Conservation (phyloP, 2,329 filamentous ascomycete species). For the Pseudogymnoascus sp. region DNA sequence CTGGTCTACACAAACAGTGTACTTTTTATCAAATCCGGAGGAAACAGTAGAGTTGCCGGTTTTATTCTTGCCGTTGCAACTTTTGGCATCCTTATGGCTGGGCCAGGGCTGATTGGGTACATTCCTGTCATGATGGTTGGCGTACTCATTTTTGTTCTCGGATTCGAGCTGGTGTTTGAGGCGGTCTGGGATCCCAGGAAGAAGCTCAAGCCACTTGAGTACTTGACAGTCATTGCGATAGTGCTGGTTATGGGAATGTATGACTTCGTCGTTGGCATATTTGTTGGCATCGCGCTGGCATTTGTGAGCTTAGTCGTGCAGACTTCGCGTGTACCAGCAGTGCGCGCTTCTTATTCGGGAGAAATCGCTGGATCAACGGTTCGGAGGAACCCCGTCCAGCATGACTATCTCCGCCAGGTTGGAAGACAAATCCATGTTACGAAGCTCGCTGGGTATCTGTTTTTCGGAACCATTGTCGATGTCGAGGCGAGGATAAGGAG, state of each 20-base stretch:
- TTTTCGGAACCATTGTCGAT: slow-evolving; percentile 94
- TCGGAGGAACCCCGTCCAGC: slow-evolving; percentile 79
- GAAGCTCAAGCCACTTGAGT: slow-evolving; percentile 80
- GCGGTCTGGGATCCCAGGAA: slow-evolving; percentile 83
- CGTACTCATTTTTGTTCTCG: slow-evolving; percentile 87
- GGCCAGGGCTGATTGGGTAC: slow-evolving; percentile 81
- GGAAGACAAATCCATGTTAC: slow-evolving; percentile 84
- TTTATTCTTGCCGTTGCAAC: slow-evolving; percentile 76
- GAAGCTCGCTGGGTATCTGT: slow-evolving; percentile 90
- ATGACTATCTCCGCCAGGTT: slow-evolving; percentile 76
- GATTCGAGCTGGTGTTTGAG: slow-evolving; percentile 84
- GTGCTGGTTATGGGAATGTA: slow-evolving; percentile 94
- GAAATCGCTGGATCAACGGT: slow-evolving; percentile 88
- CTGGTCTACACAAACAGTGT: slow-evolving; percentile 95
- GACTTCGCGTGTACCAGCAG: slow-evolving; percentile 80
- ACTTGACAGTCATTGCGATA: slow-evolving; percentile 80
- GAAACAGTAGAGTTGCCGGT: slow-evolving; percentile 77
- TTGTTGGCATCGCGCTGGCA: slow-evolving; percentile 82
- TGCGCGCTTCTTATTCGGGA: slow-evolving; percentile 84
- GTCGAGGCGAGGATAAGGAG: slow-evolving; percentile 83
- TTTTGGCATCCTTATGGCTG: slow-evolving; percentile 72
- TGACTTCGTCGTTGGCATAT: slow-evolving; percentile 92
- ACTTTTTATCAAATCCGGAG: slow-evolving; percentile 91
- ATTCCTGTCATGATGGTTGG: slow-evolving; percentile 97
- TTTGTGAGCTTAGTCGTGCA: slow-evolving; percentile 89